These are phyloP conservation scores for Backusella circina DNA, from an alignment of 192 early-diverging fungal genomes.

Conservation along the genomic window DNA sequence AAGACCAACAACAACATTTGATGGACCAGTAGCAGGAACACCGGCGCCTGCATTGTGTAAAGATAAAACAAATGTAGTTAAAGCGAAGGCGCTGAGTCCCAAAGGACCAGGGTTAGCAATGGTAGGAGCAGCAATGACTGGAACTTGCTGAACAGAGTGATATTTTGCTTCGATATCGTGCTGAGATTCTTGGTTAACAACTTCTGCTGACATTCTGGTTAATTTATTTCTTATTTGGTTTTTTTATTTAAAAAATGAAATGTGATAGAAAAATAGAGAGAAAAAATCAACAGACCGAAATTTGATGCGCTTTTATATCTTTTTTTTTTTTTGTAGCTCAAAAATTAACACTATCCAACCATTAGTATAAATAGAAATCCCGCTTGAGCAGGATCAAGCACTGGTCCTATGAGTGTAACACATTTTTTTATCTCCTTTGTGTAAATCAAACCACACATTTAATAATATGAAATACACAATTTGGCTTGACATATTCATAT, in stretches of 20 bases:
- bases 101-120: conserved; percentile 62
- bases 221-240: background rate
- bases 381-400: background rate
- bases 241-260: background rate
- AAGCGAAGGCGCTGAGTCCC: conserved; percentile 57
- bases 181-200: background rate
- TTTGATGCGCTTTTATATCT: background rate
- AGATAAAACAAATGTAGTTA: conserved; percentile 70
- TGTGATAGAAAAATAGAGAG: background rate
- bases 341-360: background rate
- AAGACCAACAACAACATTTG: conserved; percentile 57
- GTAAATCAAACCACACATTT: background rate
- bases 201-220: background rate
- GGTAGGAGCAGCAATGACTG: conserved; percentile 38
- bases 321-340: background rate
- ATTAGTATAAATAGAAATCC: background rate
- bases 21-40: conserved; percentile 45
- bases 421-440: background rate
- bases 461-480: background rate
- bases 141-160: background rate
- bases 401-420: background rate
- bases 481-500: background rate
- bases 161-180: background rate
- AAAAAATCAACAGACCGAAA: background rate
- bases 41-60: conserved; percentile 67